These are phyloP conservation scores for Galerina marginata DNA, from an alignment of 768 basidiomycete species.

Conservation along the genomic window DNA sequence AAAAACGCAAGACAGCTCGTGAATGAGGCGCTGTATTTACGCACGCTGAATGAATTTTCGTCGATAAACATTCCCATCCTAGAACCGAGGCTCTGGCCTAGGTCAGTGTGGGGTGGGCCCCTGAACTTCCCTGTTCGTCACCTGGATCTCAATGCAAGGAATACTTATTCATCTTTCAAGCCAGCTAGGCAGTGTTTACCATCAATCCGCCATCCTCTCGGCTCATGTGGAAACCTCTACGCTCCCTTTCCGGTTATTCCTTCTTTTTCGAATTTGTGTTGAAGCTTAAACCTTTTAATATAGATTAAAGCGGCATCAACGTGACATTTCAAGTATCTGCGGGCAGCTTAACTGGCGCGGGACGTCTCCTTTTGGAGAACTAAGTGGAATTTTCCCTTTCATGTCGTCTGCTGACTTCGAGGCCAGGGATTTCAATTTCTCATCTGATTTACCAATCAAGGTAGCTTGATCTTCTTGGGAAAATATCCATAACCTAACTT, in stretches of 20 bases:
- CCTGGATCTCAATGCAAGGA: constrained; percentile 12
- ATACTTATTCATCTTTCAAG: constrained; percentile 13
- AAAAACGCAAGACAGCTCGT: constrained; percentile 48
- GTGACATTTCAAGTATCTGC: constrained; percentile 51
- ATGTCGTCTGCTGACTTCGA: constrained; percentile 34
- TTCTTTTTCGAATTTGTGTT: constrained; percentile 6
- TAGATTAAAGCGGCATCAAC: constrained; percentile 34
- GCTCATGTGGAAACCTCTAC: constrained; percentile 64
- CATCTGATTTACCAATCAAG: constrained; percentile 29
- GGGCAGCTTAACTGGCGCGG: constrained; percentile 59
- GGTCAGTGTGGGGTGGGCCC: constrained; percentile 17
- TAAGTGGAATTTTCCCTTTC: constrained; percentile 61
- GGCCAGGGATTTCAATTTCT: constrained; percentile 44
- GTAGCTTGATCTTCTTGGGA: constrained; percentile 16
- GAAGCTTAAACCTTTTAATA: not conserved
- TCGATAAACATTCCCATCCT: constrained; percentile 58
- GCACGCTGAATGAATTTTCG: constrained; percentile 52
- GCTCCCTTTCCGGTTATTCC: constrained; percentile 58
- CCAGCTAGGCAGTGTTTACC: constrained; percentile 46
- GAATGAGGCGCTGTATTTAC: constrained; percentile 68
- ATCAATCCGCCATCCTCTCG: constrained; percentile 62
- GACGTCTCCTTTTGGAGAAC: constrained; percentile 56
- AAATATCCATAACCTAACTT: not conserved
- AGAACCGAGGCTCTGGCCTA: constrained; percentile 48
- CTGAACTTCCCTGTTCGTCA: constrained; percentile 19